Conservation (phyloP, 345 rosid species). For the Euphorbia lathyris region DNA sequence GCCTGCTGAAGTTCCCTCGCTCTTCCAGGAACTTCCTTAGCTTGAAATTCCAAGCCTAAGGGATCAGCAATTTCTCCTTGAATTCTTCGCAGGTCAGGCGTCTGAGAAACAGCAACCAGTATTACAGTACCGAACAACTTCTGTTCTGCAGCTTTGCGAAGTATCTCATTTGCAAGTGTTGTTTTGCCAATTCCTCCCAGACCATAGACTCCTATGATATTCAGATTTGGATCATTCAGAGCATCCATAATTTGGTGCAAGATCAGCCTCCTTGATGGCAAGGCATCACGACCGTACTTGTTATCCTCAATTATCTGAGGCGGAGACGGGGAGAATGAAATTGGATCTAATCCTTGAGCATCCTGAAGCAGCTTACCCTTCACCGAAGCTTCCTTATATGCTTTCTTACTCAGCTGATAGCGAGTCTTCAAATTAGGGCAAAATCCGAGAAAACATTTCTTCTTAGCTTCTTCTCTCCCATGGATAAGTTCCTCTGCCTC, state of each 20-base stretch:
- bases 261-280: background rate
- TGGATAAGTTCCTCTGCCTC: background rate
- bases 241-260: too few species aligned
- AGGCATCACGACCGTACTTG: too few species aligned
- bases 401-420: background rate
- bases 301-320: background rate
- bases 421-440: constrained; percentile 4
- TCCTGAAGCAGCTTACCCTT: background rate
- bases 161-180: background rate
- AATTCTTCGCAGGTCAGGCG: too few species aligned
- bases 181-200: too few species aligned
- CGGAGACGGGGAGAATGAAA: background rate
- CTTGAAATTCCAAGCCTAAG: too few species aligned
- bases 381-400: background rate
- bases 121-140: background rate
- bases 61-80: too few species aligned
- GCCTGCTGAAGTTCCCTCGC: too few species aligned
- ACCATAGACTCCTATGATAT: too few species aligned
- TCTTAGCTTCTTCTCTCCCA: background rate
- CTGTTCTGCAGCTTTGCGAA: background rate
- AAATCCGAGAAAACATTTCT: background rate
- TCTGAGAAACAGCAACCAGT: too few species aligned
- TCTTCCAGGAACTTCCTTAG: too few species aligned
- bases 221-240: too few species aligned
- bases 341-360: background rate